These are phyloP conservation scores for Agrocybe pediades DNA, from an alignment of 768 basidiomycete genomes.

Conservation along the genomic window DNA sequence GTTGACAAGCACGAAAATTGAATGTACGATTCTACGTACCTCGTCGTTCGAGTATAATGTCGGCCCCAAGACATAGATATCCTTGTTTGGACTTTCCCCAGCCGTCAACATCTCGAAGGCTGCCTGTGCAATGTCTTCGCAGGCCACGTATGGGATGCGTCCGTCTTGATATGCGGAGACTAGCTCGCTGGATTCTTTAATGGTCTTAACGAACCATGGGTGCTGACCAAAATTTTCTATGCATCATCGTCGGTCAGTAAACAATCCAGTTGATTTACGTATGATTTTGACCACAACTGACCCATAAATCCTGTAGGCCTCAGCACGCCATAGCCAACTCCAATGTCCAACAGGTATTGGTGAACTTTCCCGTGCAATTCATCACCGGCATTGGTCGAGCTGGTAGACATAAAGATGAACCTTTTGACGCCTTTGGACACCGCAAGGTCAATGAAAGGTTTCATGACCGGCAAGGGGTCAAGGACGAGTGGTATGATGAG, in stretches of 20 bases:
- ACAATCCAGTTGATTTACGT: not conserved
- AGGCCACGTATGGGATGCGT: not conserved
- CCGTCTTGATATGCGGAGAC: not conserved
- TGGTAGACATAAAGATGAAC: conserved; percentile 30
- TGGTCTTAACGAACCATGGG: not conserved
- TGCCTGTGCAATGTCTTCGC: not conserved
- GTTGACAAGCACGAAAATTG: not conserved
- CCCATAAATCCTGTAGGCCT: conserved; percentile 28
- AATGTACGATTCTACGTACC: not conserved
- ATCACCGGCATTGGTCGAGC: conserved; percentile 20
- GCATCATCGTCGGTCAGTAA: not conserved
- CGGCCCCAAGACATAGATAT: conserved; percentile 14
- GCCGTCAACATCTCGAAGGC: conserved; percentile 25
- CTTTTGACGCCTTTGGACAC: conserved; percentile 31
- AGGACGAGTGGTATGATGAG: conserved; percentile 17
- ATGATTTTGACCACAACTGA: not conserved
- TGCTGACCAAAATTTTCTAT: not conserved
- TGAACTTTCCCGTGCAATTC: conserved; percentile 29
- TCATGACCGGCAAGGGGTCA: conserved; percentile 21
- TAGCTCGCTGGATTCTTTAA: not conserved
- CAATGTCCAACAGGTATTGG: conserved; percentile 29
- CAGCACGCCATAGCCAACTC: conserved; percentile 33
- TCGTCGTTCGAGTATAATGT: conserved; percentile 16
- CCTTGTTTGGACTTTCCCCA: conserved; percentile 14
- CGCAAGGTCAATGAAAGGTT: conserved; percentile 31